Percentiles rank a stretch among this genome's conserved stretches.
Conservation (phyloP, 352 stramenopile species). For the Globisporangium middletonii region DNA sequence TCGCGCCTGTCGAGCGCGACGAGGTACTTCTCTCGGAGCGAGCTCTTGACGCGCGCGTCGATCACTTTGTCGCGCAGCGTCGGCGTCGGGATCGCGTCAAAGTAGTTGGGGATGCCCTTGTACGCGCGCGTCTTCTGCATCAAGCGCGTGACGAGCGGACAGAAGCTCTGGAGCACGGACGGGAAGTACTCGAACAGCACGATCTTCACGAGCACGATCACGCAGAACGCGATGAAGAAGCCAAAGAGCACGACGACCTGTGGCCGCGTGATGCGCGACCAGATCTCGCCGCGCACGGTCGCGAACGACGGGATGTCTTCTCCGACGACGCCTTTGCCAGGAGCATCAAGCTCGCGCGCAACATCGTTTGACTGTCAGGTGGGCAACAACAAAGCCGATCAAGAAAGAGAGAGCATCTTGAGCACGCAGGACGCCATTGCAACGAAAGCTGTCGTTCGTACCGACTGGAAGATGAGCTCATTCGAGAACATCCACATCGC, state of each 20-base stretch:
- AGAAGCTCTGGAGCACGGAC: slow-evolving; percentile 45
- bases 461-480: slow-evolving; percentile 73
- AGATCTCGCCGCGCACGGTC: slow-evolving; percentile 34
- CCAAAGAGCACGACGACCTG: slow-evolving; percentile 75
- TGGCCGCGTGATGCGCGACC: slow-evolving; percentile 52
- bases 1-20: slow-evolving; percentile 30
- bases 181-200: slow-evolving; percentile 70
- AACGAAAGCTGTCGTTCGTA: slow-evolving; percentile 5
- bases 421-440: neutral
- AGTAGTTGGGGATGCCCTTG: slow-evolving; percentile 80
- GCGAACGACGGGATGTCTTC: slow-evolving; percentile 57
- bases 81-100: slow-evolving; percentile 63
- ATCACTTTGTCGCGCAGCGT: slow-evolving; percentile 51
- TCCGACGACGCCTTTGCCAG: slow-evolving; percentile 15
- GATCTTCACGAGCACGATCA: slow-evolving; percentile 43
- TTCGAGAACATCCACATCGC: slow-evolving; percentile 88
- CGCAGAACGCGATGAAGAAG: slow-evolving; percentile 51
- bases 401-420: neutral
- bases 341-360: slow-evolving; percentile 9
- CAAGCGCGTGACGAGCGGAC: slow-evolving; percentile 44
- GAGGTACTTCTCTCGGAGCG: slow-evolving; percentile 43
- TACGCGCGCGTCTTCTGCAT: slow-evolving; percentile 49
- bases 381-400: neutral
- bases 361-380: slow-evolving; percentile 11
- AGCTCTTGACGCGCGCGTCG: slow-evolving; percentile 20